Evolutionary conservation across 805 yeast species (phyloP), one percentile per base, ranked within the genome.

Genomic region (Yarrowia bubula): DNA sequence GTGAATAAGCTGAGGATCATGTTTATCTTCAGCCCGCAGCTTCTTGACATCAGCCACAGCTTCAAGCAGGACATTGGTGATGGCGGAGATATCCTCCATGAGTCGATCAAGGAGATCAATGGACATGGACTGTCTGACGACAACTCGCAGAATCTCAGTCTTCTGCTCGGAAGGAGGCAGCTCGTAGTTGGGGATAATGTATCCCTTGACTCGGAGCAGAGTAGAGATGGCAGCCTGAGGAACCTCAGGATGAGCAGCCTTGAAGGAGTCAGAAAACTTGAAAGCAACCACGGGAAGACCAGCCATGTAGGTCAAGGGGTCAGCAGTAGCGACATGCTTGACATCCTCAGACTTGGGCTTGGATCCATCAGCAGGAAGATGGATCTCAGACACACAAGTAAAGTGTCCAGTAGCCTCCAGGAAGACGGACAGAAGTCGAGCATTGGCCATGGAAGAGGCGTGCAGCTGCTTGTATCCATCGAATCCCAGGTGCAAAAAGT

Each of bases 281-380:
- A 91, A 92, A 0, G 97, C 88, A 47, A 91, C 97, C 38, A 92
- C 95, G 2, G 98, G 98, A 67, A 92, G 81, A 1, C 97, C 97
- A 1, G 89, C 86, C 71, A 84, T 81, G 78, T 78, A 91, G 14
- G 74, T 72, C 18, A 77, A 78, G 14, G 68, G 60, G 35, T 66
- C 67, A 57, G 65, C 67, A 3, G 70, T 47, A 33, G 53, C 63
- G 39, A 64, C 68, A 41, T 70, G 71, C 33, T 50, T 67, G 15
- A 46, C 55, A 15, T 62, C 58, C 43, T 64, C 55, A 11, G 57
- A 33, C 44, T 64, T 66, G 33, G 68, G 62, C 8, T 28, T 33
- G 15, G 37, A 37, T 1, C 58, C 64, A 8, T 63, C 65, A 67
- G 70, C 69, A 37, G 82, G 80, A 68, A 90, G 84, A 76, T 92